A percentile compares a stretch with the other conserved stretches of the same genome.
phyloP scores from a whole-genome alignment of 73 alveolate species.

The Tetrahymena borealis region DNA sequence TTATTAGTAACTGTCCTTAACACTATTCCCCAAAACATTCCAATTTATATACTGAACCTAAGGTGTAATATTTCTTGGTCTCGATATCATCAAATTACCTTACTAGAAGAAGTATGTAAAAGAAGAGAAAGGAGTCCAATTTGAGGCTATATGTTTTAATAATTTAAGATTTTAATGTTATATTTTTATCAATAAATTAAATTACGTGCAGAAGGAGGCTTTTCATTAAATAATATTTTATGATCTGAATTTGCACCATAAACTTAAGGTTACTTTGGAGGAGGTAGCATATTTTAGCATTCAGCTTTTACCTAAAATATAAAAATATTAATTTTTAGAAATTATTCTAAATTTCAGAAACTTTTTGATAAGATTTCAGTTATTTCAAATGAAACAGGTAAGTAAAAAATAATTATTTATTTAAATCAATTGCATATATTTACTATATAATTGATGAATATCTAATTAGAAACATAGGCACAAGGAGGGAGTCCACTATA shows the following conservation, averaged over 20 bases:
- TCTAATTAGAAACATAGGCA: background rate
- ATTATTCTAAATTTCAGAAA: no score
- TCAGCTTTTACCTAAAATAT: background rate
- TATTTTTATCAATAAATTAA: background rate
- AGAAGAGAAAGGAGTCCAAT: background rate
- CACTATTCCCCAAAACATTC: background rate
- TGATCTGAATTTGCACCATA: background rate
- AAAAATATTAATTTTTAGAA: background rate
- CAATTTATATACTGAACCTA: background rate
- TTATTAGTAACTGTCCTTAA: background rate
- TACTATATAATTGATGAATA: background rate
- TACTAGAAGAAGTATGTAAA: background rate
- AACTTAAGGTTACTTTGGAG: background rate
- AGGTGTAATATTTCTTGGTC: background rate
- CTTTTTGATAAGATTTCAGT: no score
- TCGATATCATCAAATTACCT: background rate
- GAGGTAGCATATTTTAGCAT: background rate
- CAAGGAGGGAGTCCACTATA: background rate
- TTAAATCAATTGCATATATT: background rate
- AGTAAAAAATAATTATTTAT: no score
- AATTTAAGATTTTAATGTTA: background rate
- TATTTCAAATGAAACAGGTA: no score
- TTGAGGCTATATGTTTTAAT: background rate
- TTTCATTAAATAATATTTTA: background rate
- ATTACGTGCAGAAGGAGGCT: background rate